phyloP scores from a whole-genome alignment of 306 rosid species.

The Parietaria judaica region DNA sequence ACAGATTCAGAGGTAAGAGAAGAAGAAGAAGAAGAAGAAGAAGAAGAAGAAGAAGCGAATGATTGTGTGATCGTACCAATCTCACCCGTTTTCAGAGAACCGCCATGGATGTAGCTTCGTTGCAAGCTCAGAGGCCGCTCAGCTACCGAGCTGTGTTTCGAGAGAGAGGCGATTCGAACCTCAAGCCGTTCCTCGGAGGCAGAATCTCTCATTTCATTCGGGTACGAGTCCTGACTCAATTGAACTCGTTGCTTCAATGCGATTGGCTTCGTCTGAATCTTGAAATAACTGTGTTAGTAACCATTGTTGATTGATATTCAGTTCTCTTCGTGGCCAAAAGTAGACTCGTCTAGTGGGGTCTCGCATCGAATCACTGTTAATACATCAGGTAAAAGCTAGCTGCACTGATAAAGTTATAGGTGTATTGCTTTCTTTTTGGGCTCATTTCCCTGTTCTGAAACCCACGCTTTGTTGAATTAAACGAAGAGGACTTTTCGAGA shows the following conservation, averaged over 20 bases:
- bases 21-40: neutral
- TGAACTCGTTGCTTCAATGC: neutral
- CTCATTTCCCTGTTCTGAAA: neutral
- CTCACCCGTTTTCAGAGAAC: constrained; percentile 1
- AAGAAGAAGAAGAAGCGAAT: neutral
- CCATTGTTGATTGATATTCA: constrained; percentile 22
- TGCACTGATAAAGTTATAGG: constrained; percentile 6
- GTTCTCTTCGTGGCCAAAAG: constrained; percentile 46
- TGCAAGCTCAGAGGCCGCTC: constrained; percentile 35
- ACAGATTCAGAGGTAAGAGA: constrained; percentile 18
- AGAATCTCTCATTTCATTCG: constrained; percentile 16
- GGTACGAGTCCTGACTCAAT: constrained; percentile 17
- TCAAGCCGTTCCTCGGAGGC: constrained; percentile 35
- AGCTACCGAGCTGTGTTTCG: constrained; percentile 32
- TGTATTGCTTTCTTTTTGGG: constrained; percentile 4
- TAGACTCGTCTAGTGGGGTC: constrained; percentile 33
- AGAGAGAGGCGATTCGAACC: constrained; percentile 25
- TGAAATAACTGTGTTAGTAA: neutral
- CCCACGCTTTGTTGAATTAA: neutral
- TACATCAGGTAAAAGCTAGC: constrained; percentile 50
- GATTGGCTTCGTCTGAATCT: constrained; percentile 3
- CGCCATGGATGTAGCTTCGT: constrained; percentile 38
- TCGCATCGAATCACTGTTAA: constrained; percentile 38
- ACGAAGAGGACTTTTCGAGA: constrained; percentile 51
- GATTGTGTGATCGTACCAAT: neutral